Evolutionary conservation across 345 rosid species (phyloP), one percentile per base, ranked within the genome.

Genomic region (Syzygium aqueum): DNA sequence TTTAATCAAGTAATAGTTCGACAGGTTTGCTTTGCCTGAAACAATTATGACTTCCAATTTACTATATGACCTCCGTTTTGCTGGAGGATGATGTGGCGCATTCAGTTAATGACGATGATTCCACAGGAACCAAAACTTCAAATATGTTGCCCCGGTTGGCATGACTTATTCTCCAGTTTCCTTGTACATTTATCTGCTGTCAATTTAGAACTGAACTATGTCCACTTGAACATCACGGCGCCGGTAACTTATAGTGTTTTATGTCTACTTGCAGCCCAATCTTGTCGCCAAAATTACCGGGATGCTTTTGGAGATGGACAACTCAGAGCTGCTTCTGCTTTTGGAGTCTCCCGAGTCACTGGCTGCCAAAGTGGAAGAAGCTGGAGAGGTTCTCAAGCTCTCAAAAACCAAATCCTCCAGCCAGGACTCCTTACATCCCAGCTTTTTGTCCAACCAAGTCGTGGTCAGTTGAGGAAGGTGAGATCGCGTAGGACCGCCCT

Each of bases 251-350:
- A 73, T 2, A 17, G 46, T 19, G 25, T 73, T 53, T 84, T 53
- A 8, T 12, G 50, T 84, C 57, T 57, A 17, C 40, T 13, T 88
- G 92, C 95, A 96, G 97, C 96, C 97, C 27, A 93, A 94, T 84
- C 94, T 93, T 85, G 97, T 89, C 23, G 91, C 95, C 21, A 96
- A 96, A 90, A 94, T 96, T 51, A 96, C 98, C 0, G 98, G 96
- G 49, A 96, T 95, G 97, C 94, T 96, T 85, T 84, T 95, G 88
- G 95, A 94, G 92, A 94, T 94, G 97, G 97, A 94, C 91, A 92
- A 92, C 53, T 85, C 96, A 7, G 97, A 96, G 80, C 89, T 95
- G 89, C 91, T 95, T 8, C 89, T 91, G 85, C 86, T 96, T 59
- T 54, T 96, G 63, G 94, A 96, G 86, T 94, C 98, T 7, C 95